Base-by-base conservation (phyloP, 306 rosid species). In the Abrus precatorius region DNA sequence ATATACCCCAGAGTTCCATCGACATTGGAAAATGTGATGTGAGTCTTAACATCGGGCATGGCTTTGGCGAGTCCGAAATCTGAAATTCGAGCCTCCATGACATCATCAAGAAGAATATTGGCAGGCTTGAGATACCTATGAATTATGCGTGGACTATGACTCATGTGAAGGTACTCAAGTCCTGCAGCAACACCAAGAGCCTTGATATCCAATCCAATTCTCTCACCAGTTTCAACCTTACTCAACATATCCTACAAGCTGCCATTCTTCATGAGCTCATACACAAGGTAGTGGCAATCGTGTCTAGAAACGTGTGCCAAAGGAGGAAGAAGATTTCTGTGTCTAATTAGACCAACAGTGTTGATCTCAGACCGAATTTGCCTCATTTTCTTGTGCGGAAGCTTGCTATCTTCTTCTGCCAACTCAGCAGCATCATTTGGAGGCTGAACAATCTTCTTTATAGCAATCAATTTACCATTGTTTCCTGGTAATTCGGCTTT, bases 51-150 rank as follows among this genome's bases (percentile, higher is more conserved):
- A 27, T 94, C 97, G 0, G 97, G 97, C 85, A 94, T 85, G 29
- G 90, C 89, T 57, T 94, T 92, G 0, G 98, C 98, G 5, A 91
- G 90, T 62, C 98, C 97, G n/a, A 94, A 94, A 88, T 94, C 94
- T 1, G 98, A 89, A 33, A 94, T 92, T 5, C 98, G 75, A 38
- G 98, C 97, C 65, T 91, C 98, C 94, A 92, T 88, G n/a, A 91
- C 87, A 55, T 91, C 98, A 9, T 94, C 98, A 1, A 94, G 90
- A 65, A 94, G 86, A 45, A 92, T 56, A n/a, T 92, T 94, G 38
- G 85, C 97, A 0, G 97, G 93, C 88, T 91, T 88, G 74, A 94
- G 88, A 81, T 91, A 97, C 7, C 98, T 80, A 36, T 94, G 98
- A 65, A 92, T 92, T 0, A 94, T 94, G 9, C 89, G 83, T 0